Percentiles rank a stretch among this genome's conserved stretches.
Evolutionary conservation across 1,284 basidiomycete genomes (phyloP).

Genomic region (Apiotrichum gracile): DNA sequence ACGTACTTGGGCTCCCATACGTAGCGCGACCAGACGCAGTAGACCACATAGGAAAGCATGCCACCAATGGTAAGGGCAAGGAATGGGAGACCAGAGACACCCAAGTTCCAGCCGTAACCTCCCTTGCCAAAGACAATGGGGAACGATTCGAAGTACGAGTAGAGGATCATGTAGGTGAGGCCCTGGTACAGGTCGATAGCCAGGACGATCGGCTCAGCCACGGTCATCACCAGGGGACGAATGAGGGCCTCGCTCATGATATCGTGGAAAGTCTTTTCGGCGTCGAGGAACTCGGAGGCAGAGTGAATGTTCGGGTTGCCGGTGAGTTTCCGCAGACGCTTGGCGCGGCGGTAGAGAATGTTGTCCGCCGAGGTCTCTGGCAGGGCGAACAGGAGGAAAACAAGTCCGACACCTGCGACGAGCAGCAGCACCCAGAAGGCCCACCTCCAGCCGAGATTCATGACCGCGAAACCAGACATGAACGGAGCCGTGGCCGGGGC

Average conservation of each 20-base stretch:
- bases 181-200: slow-evolving; percentile 33
- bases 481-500: slow-evolving; percentile 50
- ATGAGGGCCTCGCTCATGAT: slow-evolving; percentile 37
- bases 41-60: slow-evolving; percentile 22
- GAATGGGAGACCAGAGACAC: slow-evolving; percentile 39
- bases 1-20: slow-evolving; percentile 34
- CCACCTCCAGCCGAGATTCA: slow-evolving; percentile 45
- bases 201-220: slow-evolving; percentile 39
- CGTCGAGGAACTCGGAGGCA: slow-evolving; percentile 30
- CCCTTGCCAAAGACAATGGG: slow-evolving; percentile 12
- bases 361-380: slow-evolving; percentile 62
- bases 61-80: slow-evolving; percentile 34
- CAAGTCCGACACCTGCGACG: slow-evolving; percentile 33
- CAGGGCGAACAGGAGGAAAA: slow-evolving; percentile 56
- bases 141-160: slow-evolving; percentile 34
- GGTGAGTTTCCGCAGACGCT: slow-evolving; percentile 49
- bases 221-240: slow-evolving; percentile 37
- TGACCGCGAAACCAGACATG: slow-evolving; percentile 48
- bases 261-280: slow-evolving; percentile 20
- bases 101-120: slow-evolving; percentile 37
- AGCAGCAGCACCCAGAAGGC: slow-evolving; percentile 40
- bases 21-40: slow-evolving; percentile 29
- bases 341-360: slow-evolving; percentile 58
- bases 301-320: slow-evolving; percentile 44
- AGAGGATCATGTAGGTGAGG: slow-evolving; percentile 36